Evolutionary conservation across 306 rosid species (phyloP), one percentile per base, ranked within the genome.

Genomic region (Begonia fuchsioides): DNA sequence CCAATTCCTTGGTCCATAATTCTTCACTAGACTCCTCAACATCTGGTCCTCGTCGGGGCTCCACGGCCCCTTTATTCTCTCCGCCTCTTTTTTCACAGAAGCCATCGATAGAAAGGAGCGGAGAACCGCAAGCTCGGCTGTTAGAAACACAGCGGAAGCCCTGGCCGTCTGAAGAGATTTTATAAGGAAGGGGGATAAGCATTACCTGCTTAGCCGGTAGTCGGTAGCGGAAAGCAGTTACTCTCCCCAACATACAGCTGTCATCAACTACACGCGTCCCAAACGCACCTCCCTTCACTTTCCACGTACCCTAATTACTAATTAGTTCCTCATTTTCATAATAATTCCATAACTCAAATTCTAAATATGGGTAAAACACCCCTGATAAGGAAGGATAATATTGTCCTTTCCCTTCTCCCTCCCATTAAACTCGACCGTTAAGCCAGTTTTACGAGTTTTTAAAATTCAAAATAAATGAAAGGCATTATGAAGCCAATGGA

Each of bases 61-160:
- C 95, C 95, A 86, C 9, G 95, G 86, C 1, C 95, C 95, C 61
- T 76, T 86, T 17, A 81, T 81, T 55, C 95, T 85, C 72, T 78
- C 93, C 56, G 56, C 48, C 11, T 39, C 12, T 3, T 69, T 69
- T 40, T 52, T 63, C 8, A 67, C 6, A 6, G 78, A 69, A 39
- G 74, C 75, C 81, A 75, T 75, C 3, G 51, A 54, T 10, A 12
- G n/a, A 3, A 50, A 10, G 12, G 55, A 12, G 58, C 47, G 57
- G 20, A 19, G 38, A 40, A n/a, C n/a, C n/a, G n/a, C n/a, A n/a
- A n/a, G n/a, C n/a, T n/a, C n/a, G n/a, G n/a, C n/a, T n/a, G n/a
- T n/a, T n/a, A n/a, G n/a, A n/a, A n/a, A n/a, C n/a, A n/a, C n/a
- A n/a, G n/a, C n/a, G n/a, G n/a, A n/a, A n/a, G n/a, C n/a, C n/a